Percentiles rank a stretch among this genome's conserved stretches.
phyloP scores from a whole-genome alignment of 176 grass and related monocot species.

The Oryza punctata region DNA sequence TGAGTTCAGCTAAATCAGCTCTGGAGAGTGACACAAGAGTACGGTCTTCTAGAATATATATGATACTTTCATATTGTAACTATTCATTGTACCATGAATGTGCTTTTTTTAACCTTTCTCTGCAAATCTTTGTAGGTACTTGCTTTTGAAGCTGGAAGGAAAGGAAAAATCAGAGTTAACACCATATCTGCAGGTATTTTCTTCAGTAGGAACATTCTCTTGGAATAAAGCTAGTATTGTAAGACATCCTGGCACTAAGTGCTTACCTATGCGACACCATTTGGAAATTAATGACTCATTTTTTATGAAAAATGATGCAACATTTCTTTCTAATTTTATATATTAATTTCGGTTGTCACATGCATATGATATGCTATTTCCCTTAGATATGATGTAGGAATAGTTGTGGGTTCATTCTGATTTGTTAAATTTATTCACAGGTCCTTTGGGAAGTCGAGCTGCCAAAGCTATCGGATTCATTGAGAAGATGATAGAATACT shows the following conservation, averaged over 20 bases:
- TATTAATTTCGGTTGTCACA: not conserved
- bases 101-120: not conserved
- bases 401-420: not conserved
- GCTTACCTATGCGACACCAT: not conserved
- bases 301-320: too few relatives aligned
- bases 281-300: not conserved
- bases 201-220: not conserved
- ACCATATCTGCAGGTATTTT: constrained; percentile 91
- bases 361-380: not conserved
- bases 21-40: constrained; percentile 94
- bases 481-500: constrained; percentile 98
- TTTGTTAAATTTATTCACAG: constrained; percentile 36
- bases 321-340: not conserved
- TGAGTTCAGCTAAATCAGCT: constrained; percentile 98
- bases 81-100: constrained; percentile 1
- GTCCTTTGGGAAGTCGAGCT: constrained; percentile 85
- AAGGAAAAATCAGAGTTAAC: constrained; percentile 88
- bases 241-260: not conserved
- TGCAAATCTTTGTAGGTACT: constrained; percentile 54
- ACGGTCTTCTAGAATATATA: constrained; percentile 19
- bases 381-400: not conserved
- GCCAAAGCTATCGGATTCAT: constrained; percentile 98
- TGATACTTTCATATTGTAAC: not conserved
- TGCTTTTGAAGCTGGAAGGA: constrained; percentile 93
- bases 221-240: constrained; percentile 19